These are phyloP conservation scores for Penicillium taxi DNA, from an alignment of 495 filamentous ascomycete genomes.

Conservation along the genomic window DNA sequence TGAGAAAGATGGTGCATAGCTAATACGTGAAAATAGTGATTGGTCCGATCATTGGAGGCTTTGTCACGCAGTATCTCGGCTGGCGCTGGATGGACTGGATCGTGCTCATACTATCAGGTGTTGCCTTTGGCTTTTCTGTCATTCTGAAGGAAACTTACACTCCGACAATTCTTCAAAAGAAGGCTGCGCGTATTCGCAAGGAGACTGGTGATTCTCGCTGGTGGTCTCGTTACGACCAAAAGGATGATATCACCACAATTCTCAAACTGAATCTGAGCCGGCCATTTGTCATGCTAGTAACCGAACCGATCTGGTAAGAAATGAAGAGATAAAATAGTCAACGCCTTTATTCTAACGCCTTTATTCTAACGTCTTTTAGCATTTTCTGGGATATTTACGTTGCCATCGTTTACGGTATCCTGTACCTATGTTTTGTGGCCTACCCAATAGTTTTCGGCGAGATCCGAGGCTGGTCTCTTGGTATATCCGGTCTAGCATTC, in stretches of 20 bases:
- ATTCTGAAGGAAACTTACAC: slow-evolving; percentile 70
- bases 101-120: slow-evolving; percentile 57
- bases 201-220: slow-evolving; percentile 67
- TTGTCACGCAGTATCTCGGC: slow-evolving; percentile 61
- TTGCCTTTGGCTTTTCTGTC: slow-evolving; percentile 43
- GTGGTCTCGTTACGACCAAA: slow-evolving; percentile 70
- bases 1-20: not conserved
- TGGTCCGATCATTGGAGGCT: slow-evolving; percentile 64
- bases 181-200: slow-evolving; percentile 60
- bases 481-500: slow-evolving; percentile 64
- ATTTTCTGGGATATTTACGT: slow-evolving; percentile 75
- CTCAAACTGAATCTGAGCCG: slow-evolving; percentile 66
- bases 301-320: slow-evolving; percentile 71
- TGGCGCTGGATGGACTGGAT: slow-evolving; percentile 86
- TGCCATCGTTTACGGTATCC: slow-evolving; percentile 57
- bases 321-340: not conserved
- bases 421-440: slow-evolving; percentile 81
- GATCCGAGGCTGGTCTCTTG: slow-evolving; percentile 62
- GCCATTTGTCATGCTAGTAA: slow-evolving; percentile 69
- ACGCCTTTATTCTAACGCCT: not conserved
- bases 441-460: slow-evolving; percentile 69
- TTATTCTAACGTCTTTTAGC: slow-evolving; percentile 18
- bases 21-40: slow-evolving; percentile 12
- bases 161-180: slow-evolving; percentile 60
- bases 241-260: slow-evolving; percentile 42